Percentiles rank a stretch among this genome's conserved stretches.
Evolutionary conservation across 306 rosid species (phyloP).

Genomic region (Ammopiptanthus mongolicus): DNA sequence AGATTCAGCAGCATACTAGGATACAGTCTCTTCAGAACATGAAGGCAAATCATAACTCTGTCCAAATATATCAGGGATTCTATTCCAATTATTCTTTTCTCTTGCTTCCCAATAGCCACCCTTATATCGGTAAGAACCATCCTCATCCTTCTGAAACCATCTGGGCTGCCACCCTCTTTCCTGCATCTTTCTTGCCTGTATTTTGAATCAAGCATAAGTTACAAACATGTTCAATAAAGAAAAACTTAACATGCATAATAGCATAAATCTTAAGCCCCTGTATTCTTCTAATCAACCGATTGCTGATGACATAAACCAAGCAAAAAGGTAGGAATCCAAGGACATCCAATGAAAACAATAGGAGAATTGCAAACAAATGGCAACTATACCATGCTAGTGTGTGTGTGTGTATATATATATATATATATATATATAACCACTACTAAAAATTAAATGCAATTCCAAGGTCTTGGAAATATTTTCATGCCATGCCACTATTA

Average conservation of each 20-base stretch:
- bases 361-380: not conserved
- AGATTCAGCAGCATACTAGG: slow-evolving; percentile 17
- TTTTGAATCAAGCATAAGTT: slow-evolving; percentile 11
- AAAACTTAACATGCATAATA: not conserved
- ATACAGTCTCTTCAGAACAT: slow-evolving; percentile 51
- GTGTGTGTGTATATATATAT: no score
- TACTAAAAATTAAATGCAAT: not conserved
- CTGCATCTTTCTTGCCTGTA: slow-evolving; percentile 94
- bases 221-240: not conserved
- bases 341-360: not conserved
- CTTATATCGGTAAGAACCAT: slow-evolving; percentile 71
- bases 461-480: not conserved
- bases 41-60: slow-evolving; percentile 60
- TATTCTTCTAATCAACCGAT: not conserved
- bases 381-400: not conserved
- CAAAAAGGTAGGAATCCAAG: not conserved
- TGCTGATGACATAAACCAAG: not conserved
- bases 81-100: slow-evolving; percentile 70
- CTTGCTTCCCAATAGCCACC: slow-evolving; percentile 97
- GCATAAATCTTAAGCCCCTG: not conserved
- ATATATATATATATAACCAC: no score
- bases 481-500: not conserved
- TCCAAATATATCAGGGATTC: slow-evolving; percentile 78
- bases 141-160: slow-evolving; percentile 87
- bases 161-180: slow-evolving; percentile 99